Percentiles rank a stretch among this genome's conserved stretches.
Evolutionary conservation across 2,329 filamentous ascomycete species (phyloP).

Genomic region (Piedraia hortae): DNA sequence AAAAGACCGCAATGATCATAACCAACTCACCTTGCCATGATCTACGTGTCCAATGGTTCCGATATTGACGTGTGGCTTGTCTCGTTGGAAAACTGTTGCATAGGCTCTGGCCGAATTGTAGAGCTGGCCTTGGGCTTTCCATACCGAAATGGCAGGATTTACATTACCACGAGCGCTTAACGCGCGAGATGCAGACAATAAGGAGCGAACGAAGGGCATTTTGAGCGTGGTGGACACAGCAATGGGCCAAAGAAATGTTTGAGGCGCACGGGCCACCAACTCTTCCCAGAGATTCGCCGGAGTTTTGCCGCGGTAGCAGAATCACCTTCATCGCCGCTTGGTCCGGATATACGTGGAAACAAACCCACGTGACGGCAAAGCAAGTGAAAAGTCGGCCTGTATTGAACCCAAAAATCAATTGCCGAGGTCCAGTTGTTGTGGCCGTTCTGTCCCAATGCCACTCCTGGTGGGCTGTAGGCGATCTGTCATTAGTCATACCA

Average conservation of each 20-base stretch:
- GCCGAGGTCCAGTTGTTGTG: too few species aligned
- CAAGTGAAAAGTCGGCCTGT: too few species aligned
- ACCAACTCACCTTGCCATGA: slow-evolving; percentile 64
- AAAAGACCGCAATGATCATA: background rate
- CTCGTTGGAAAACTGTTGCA: slow-evolving; percentile 48
- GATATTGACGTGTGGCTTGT: slow-evolving; percentile 96
- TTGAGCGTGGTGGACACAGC: slow-evolving; percentile 28
- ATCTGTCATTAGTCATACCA: too few species aligned
- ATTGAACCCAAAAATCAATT: too few species aligned
- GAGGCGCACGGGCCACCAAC: too few species aligned
- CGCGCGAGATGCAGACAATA: slow-evolving; percentile 59
- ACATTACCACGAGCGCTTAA: slow-evolving; percentile 33
- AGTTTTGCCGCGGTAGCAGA: too few species aligned
- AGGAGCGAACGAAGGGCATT: slow-evolving; percentile 44
- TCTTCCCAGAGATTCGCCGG: too few species aligned
- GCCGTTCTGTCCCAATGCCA: too few species aligned
- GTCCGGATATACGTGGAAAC: too few species aligned
- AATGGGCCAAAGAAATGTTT: background rate
- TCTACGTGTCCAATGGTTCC: slow-evolving; percentile 99
- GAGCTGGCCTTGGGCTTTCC: slow-evolving; percentile 35
- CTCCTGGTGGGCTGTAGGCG: too few species aligned
- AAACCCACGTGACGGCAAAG: too few species aligned
- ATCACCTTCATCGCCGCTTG: too few species aligned
- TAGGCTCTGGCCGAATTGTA: slow-evolving; percentile 33
- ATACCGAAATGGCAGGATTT: slow-evolving; percentile 49